Evolutionary conservation across 2,329 filamentous ascomycete species (phyloP), one percentile per base, ranked within the genome.

Genomic region (Pestalotiopsis sp.): DNA sequence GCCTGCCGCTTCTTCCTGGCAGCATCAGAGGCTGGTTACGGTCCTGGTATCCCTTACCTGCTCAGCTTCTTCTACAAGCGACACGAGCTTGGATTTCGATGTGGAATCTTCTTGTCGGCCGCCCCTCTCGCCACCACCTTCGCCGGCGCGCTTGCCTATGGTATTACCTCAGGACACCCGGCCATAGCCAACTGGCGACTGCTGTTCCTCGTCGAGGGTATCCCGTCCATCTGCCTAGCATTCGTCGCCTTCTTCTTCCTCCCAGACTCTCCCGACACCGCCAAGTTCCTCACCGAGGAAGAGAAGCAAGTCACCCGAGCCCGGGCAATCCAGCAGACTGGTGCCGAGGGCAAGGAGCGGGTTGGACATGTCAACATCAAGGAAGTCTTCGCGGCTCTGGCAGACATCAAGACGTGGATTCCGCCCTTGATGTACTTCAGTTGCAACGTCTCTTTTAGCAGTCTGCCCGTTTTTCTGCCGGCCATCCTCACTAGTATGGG

Each of bases 71-170:
- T 80, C 70, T 80, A 80, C 71, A 82, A 82, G 25, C 79, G 83
- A 25, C 81, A 82, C 39, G 83, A 85, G 69, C 76, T 85, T 1
- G 83, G 83, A 0, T 76, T 84, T 4, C 77, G 83, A 2, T 78
- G 76, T 49, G 76, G 77, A 27, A 69, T 79, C 58, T 79, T 75
- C 59, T 71, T 78, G 27, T 78, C 80, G 73, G 79, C 81, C 17
- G 90, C 90, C 0, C 90, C 91, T 1, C 81, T 93, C 14, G 91
- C 91, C 4, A 92, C 90, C 61, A 90, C 88, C 4, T 93, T 93
- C 73, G 89, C 90, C 0, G 90, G 91, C 2, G 90, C 90, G 2
- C 79, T 92, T 7, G 90, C 90, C 2, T 92, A 91, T 70, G 89
- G 87, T 0, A 92, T 93, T 72, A 92, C 90, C 0, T 90, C 87